Evolutionary conservation across 2,329 filamentous ascomycete species (phyloP), one percentile per base, ranked within the genome.

Genomic region (Colletotrichum lentis): DNA sequence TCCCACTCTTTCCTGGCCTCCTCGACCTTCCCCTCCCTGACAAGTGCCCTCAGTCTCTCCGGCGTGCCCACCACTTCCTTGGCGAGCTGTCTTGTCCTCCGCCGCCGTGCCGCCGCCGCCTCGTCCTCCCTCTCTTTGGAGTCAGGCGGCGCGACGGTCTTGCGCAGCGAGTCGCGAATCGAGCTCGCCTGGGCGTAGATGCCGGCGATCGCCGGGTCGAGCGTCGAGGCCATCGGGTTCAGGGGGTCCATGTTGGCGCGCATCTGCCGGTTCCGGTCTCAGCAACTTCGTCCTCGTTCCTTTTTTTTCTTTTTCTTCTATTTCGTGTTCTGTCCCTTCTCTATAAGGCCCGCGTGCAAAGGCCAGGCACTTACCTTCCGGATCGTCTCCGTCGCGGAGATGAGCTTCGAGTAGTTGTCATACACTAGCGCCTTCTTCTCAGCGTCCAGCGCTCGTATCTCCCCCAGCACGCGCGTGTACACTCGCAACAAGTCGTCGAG

Each of bases 401-500:
- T 97, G 72, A 99, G 81, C 80, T 98, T 98, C 73, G 91, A 96
- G 79, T 98, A 99, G 77, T 99, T 99, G 78, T 99, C 95, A 78
- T 99, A 99, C 5, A 99, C 96, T 70, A 99, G 81, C 1, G 95
- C 94, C 81, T 99, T 99, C 79, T 96, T 91, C 84, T 99, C 96
- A 27, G 95, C 95, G 75, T 98, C 96, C 20, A 99, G 84, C 2
- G 93, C 94, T 44, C 94, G 83, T 55, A 97, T 95, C 80, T 98
- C 95, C 72, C 88, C 86, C 72, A 95, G 80, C 11, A 95, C 83
- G 24, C 87, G 85, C 54, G 90, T 89, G 76, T 96, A 94, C 1
- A 90, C 83, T 61, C 84, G 84, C 74, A 96, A 76, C 61, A 96
- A 81, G 62, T 91, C 90, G 74, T 90, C 87, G 41, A 96, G 81